Conservation (phyloP, 805 yeast species). For the Wickerhamiella brachini region DNA sequence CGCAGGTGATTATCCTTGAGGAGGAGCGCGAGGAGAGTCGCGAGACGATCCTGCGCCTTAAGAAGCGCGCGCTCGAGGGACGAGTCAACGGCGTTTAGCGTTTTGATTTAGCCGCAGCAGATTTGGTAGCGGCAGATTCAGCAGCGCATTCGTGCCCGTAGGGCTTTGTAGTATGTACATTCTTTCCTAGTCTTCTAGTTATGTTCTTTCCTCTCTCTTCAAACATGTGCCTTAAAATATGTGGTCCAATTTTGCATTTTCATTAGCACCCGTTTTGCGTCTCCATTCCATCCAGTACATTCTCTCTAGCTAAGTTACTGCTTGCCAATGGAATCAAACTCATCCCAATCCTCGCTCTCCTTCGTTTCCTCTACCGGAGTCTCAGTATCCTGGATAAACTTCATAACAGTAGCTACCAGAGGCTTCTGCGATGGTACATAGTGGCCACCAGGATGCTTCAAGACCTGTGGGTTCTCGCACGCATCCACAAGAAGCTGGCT, state of each 20-base stretch:
- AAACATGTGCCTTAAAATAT: too few relatives aligned
- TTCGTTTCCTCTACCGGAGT: conserved; percentile 1
- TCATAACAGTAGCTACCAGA: conserved; percentile 23
- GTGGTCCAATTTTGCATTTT: too few relatives aligned
- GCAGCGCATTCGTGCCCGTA: too few relatives aligned
- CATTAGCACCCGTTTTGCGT: too few relatives aligned
- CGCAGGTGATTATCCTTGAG: conserved; percentile 63
- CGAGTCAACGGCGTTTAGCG: background rate
- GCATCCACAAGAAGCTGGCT: conserved; percentile 44
- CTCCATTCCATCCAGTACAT: too few relatives aligned
- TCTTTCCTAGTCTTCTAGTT: background rate
- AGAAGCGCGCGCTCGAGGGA: conserved; percentile 21
- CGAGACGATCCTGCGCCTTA: conserved; percentile 17
- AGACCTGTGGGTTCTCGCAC: conserved; percentile 33
- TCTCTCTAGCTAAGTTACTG: background rate
- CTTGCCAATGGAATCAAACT: conserved; percentile 25
- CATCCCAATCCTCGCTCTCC: conserved; percentile 24
- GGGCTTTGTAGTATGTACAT: background rate
- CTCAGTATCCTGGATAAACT: conserved; percentile 15
- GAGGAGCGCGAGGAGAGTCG: conserved; percentile 70
- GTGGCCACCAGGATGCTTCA: conserved; percentile 93
- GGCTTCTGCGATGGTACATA: conserved; percentile 83
- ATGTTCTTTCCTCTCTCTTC: conserved; percentile 5
- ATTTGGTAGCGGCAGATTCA: too few relatives aligned
- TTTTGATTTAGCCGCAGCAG: too few relatives aligned